These are phyloP conservation scores for Rugonectria rugulosa DNA, from an alignment of 2,329 filamentous ascomycete species.

Conservation along the genomic window DNA sequence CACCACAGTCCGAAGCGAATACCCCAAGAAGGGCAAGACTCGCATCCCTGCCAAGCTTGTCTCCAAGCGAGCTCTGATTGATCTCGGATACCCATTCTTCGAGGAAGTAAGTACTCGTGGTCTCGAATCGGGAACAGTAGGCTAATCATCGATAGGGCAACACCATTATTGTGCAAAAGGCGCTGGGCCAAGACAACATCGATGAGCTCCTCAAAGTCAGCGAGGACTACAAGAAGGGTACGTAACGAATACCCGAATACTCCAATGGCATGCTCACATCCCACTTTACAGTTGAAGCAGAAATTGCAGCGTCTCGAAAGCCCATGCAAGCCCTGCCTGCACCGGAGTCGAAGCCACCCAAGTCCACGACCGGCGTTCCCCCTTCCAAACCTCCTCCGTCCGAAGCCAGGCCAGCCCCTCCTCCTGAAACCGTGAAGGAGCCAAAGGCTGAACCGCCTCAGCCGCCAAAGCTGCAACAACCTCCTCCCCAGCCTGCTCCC, in stretches of 20 bases:
- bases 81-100: constrained; percentile 85
- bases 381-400: constrained; percentile 34
- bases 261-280: constrained; percentile 2
- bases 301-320: constrained; percentile 24
- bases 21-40: constrained; percentile 87
- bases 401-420: constrained; percentile 23
- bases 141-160: constrained; percentile 65
- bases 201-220: constrained; percentile 87
- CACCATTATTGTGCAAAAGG: constrained; percentile 81
- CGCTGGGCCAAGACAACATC: constrained; percentile 88
- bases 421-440: background rate
- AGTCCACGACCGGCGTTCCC: constrained; percentile 6
- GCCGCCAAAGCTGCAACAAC: constrained; percentile 31
- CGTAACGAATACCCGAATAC: constrained; percentile 28
- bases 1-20: constrained; percentile 65
- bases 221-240: constrained; percentile 74
- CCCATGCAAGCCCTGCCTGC: constrained; percentile 43
- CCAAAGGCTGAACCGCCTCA: background rate
- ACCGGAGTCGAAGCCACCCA: constrained; percentile 40
- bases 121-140: background rate
- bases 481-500: constrained; percentile 38
- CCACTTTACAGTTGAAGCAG: constrained; percentile 18
- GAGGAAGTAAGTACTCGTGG: constrained; percentile 71
- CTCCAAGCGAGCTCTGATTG: constrained; percentile 79
- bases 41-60: constrained; percentile 84